These are phyloP conservation scores for Colletotrichum paranaense DNA, from an alignment of 2,329 filamentous ascomycete species.

Conservation along the genomic window DNA sequence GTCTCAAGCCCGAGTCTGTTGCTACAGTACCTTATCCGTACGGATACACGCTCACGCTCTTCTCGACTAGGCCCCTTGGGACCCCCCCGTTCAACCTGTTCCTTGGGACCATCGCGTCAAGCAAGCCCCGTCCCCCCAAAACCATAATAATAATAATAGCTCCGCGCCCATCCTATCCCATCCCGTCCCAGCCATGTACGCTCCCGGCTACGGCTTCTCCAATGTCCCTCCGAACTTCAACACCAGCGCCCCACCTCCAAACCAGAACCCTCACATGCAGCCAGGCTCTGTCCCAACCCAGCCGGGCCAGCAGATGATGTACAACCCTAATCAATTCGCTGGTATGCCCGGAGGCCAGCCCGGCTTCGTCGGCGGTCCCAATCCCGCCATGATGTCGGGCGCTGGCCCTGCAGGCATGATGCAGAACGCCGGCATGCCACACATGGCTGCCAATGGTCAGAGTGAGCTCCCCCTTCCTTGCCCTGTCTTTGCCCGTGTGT, in stretches of 20 bases:
- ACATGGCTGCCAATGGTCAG: conserved; percentile 70
- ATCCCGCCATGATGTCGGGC: conserved; percentile 66
- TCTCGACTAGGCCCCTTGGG: conserved; percentile 23
- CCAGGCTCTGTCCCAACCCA: conserved; percentile 53
- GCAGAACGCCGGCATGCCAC: conserved; percentile 69
- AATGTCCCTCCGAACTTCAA: conserved; percentile 65
- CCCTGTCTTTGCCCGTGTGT: conserved; percentile 34
- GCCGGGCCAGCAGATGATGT: conserved; percentile 67
- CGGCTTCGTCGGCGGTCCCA: conserved; percentile 61
- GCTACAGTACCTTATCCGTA: background rate
- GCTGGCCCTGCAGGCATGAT: conserved; percentile 69
- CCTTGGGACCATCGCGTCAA: conserved; percentile 19
- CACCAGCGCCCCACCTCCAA: conserved; percentile 57
- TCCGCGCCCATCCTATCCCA: conserved; percentile 29
- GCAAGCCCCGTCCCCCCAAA: conserved; percentile 20
- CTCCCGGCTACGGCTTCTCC: conserved; percentile 61
- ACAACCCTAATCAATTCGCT: conserved; percentile 67
- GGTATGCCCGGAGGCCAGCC: conserved; percentile 60
- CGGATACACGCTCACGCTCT: background rate
- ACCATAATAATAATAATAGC: conserved; percentile 35
- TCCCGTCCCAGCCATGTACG: conserved; percentile 59
- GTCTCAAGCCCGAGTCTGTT: conserved; percentile 32
- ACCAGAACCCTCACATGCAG: conserved; percentile 58
- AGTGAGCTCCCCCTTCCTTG: conserved; percentile 59
- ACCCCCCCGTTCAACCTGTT: conserved; percentile 15